phyloP scores from a whole-genome alignment of 2,329 filamentous ascomycete genomes.

The Aureobasidium vineae region DNA sequence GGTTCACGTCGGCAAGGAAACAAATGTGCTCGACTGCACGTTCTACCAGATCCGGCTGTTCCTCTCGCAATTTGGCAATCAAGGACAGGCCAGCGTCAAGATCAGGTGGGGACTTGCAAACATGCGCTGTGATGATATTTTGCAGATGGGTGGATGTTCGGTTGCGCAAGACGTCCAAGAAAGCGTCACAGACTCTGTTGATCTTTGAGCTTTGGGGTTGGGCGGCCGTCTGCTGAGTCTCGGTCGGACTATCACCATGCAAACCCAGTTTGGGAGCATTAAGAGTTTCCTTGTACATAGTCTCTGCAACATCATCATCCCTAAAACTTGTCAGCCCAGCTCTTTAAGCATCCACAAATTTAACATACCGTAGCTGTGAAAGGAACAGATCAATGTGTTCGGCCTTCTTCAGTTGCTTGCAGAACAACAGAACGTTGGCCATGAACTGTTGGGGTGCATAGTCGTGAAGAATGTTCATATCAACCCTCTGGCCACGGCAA shows the following conservation, averaged over 20 bases:
- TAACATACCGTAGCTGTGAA: constrained; percentile 70
- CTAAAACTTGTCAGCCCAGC: constrained; percentile 39
- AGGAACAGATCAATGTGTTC: constrained; percentile 88
- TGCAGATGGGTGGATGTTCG: constrained; percentile 68
- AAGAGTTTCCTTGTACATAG: constrained; percentile 88
- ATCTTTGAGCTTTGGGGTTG: constrained; percentile 59
- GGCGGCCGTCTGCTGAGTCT: not conserved
- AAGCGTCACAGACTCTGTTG: constrained; percentile 83
- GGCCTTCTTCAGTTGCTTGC: constrained; percentile 78
- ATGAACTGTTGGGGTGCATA: constrained; percentile 87
- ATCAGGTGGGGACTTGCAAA: constrained; percentile 89
- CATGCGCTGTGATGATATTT: constrained; percentile 90
- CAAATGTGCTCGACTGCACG: constrained; percentile 94
- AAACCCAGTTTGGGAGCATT: constrained; percentile 42
- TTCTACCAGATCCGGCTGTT: constrained; percentile 71
- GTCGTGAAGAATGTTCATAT: constrained; percentile 97
- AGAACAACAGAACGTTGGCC: constrained; percentile 68
- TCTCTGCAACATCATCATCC: constrained; percentile 89
- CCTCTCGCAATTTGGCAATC: constrained; percentile 68
- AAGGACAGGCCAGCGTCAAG: constrained; percentile 79
- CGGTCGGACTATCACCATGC: constrained; percentile 22
- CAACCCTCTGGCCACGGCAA: constrained; percentile 89
- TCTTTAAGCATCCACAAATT: not conserved
- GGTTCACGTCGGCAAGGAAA: constrained; percentile 92
- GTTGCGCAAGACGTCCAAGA: constrained; percentile 65